Percentiles rank a stretch among this genome's conserved stretches.
Conservation (phyloP, 2,329 filamentous ascomycete species). For the Harringtonia lauricola region DNA sequence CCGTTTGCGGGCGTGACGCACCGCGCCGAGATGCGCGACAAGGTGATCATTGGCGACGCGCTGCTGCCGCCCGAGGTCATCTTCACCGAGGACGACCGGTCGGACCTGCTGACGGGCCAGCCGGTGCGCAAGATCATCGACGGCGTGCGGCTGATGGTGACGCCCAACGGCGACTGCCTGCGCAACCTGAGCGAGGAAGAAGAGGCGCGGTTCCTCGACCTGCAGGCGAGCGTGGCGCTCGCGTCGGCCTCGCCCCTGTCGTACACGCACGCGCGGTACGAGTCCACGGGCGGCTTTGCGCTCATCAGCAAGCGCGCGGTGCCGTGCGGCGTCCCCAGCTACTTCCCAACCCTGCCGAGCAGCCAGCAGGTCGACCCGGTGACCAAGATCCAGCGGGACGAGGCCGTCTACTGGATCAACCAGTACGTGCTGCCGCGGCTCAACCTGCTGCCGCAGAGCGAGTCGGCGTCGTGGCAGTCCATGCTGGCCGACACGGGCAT, state of each 20-base stretch:
- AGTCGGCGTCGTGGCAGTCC: conserved; percentile 21
- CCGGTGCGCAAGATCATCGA: conserved; percentile 52
- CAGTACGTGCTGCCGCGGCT: conserved; percentile 54
- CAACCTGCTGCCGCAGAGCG: conserved; percentile 38
- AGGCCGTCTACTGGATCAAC: conserved; percentile 58
- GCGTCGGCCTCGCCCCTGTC: conserved; percentile 40
- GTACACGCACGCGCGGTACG: conserved; percentile 45
- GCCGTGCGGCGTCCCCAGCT: conserved; percentile 50
- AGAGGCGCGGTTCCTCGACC: conserved; percentile 57
- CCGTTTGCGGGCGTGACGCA: conserved; percentile 1
- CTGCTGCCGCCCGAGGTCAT: conserved; percentile 30
- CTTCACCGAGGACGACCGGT: conserved; percentile 43
- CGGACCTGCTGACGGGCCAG: conserved; percentile 41
- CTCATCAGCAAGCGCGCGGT: conserved; percentile 55
- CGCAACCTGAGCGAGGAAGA: conserved; percentile 58
- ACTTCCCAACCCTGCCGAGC: conserved; percentile 40
- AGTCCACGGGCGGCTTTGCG: conserved; percentile 45
- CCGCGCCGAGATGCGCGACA: neutral
- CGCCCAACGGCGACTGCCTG: conserved; percentile 66
- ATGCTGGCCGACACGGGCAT: conserved; percentile 27
- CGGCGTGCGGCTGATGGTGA: conserved; percentile 59
- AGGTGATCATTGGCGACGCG: conserved; percentile 6
- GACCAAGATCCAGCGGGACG: conserved; percentile 54
- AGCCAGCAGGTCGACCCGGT: conserved; percentile 45
- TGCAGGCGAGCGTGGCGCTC: conserved; percentile 49